Percentiles rank a stretch among this genome's conserved stretches.
phyloP scores from a whole-genome alignment of 148 eudicot species.

The Dianthus caryophyllus region DNA sequence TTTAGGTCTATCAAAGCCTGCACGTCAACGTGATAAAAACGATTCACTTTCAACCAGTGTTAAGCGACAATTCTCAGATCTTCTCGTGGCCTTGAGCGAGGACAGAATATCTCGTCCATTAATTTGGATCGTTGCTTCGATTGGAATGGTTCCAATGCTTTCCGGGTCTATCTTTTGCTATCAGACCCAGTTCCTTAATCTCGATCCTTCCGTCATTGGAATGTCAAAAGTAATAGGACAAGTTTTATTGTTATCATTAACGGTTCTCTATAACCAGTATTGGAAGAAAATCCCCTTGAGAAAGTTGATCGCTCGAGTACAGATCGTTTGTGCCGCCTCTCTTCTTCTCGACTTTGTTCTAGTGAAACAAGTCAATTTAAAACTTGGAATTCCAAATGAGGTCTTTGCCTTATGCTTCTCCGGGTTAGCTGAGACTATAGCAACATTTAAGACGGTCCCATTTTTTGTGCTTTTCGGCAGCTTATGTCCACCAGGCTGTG shows the following conservation, averaged over 20 bases:
- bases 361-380: slow-evolving; percentile 58
- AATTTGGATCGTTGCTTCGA: slow-evolving; percentile 64
- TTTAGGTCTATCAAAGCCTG: slow-evolving; percentile 47
- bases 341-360: slow-evolving; percentile 74
- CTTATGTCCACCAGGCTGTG: slow-evolving; percentile 82
- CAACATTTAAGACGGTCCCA: slow-evolving; percentile 70
- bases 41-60: slow-evolving; percentile 34
- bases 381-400: slow-evolving; percentile 58
- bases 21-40: slow-evolving; percentile 2
- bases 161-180: slow-evolving; percentile 87
- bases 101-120: slow-evolving; percentile 53
- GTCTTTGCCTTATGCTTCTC: slow-evolving; percentile 67
- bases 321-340: slow-evolving; percentile 57
- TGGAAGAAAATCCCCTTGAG: slow-evolving; percentile 55
- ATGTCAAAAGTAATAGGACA: slow-evolving; percentile 77
- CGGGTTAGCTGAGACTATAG: slow-evolving; percentile 71
- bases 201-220: slow-evolving; percentile 72
- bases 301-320: slow-evolving; percentile 47
- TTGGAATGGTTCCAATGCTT: slow-evolving; percentile 61
- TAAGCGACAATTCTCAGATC: slow-evolving; percentile 53
- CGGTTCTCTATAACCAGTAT: slow-evolving; percentile 54
- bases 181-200: slow-evolving; percentile 69
- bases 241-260: slow-evolving; percentile 46
- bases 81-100: slow-evolving; percentile 44
- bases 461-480: slow-evolving; percentile 78